Base-by-base conservation (phyloP, 768 basidiomycete species). In the Amanita pseudoporphyria region DNA sequence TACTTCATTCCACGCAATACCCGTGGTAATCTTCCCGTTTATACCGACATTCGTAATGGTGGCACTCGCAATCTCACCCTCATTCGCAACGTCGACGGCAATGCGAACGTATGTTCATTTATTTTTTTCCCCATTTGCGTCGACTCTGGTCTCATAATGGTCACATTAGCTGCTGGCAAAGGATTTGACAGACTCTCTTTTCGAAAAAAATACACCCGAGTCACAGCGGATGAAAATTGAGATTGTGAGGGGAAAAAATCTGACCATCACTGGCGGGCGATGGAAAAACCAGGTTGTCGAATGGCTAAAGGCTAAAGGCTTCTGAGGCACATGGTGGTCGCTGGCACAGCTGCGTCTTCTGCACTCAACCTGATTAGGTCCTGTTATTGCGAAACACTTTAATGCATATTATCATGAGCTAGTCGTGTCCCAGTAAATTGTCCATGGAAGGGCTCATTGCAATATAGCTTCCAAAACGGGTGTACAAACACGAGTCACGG, bases 1-100 rank as follows among this genome's bases (percentile, higher is more conserved):
- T 90, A 87, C 65, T 76, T 74, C 53, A 70, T 90, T 39, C 74
- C 77, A 18, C 77, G 87, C 53, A 88, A 85, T 63, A 62, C 75
- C 41, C 72, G 72, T 44, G 82, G 84, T 28, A 74, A 76, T 42
- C 71, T 89, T 26, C 86, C 87, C 38, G 83, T 90, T 21, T 87
- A 87, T 62, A 76, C 82, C 24, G 83, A 88, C 61, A 60, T 85
- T 39, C 79, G 82, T 54, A 86, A 83, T 61, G 77, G 66, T 26
- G 76, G 82, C 52, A 75, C 79, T 3, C 76, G 78, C 49, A 67
- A 78, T 53, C 67, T 76, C 31, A 64, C 83, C 38, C 70, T 75
- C 39, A 71, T 90, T 51, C 76, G 81, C 46, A 84, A 87, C 63
- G 69, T 90, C 7, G 72, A 87, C 51, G 87, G 87, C 16, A 71